Evolutionary conservation across 2,329 filamentous ascomycete genomes (phyloP).

Genomic region (Xylariaceae sp.): DNA sequence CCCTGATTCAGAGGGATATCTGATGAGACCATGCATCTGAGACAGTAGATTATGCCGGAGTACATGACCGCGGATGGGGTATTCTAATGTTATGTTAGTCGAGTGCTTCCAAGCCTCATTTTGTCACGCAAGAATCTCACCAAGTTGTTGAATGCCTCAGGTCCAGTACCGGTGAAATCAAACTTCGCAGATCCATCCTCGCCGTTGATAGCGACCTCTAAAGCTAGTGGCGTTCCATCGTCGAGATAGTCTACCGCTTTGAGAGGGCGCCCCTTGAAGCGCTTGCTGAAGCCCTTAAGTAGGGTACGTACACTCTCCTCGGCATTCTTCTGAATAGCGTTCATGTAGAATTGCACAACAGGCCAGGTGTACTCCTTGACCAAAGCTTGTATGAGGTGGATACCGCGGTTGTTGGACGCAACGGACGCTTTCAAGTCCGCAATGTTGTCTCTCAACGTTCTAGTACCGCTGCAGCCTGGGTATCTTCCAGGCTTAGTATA

Average conservation of each 20-base stretch:
- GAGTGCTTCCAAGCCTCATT: too few relatives aligned
- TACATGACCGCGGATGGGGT: conserved; percentile 75
- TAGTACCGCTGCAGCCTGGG: conserved; percentile 68
- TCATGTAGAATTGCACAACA: conserved; percentile 77
- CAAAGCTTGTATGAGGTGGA: conserved; percentile 66
- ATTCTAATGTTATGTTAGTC: conserved; percentile 40
- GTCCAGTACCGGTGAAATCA: conserved; percentile 73
- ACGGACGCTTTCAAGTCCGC: conserved; percentile 80
- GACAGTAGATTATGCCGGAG: conserved; percentile 75
- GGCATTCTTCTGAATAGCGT: conserved; percentile 70
- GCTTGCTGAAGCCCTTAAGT: conserved; percentile 63
- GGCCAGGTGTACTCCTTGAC: conserved; percentile 72
- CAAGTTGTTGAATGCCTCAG: conserved; percentile 71
- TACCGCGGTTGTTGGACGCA: conserved; percentile 75
- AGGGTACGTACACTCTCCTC: conserved; percentile 67
- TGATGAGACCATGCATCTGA: conserved; percentile 70
- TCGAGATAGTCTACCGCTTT: conserved; percentile 75
- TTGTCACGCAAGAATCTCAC: background rate
- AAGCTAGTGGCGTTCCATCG: conserved; percentile 68
- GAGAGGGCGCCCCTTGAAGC: conserved; percentile 66
- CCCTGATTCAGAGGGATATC: conserved; percentile 79
- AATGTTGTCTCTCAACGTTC: conserved; percentile 72
- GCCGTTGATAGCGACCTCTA: conserved; percentile 69
- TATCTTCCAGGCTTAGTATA: conserved; percentile 70
- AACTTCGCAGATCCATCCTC: conserved; percentile 71